Evolutionary conservation across 2,329 filamentous ascomycete genomes (phyloP).

Genomic region (Calonectria leucothoes): DNA sequence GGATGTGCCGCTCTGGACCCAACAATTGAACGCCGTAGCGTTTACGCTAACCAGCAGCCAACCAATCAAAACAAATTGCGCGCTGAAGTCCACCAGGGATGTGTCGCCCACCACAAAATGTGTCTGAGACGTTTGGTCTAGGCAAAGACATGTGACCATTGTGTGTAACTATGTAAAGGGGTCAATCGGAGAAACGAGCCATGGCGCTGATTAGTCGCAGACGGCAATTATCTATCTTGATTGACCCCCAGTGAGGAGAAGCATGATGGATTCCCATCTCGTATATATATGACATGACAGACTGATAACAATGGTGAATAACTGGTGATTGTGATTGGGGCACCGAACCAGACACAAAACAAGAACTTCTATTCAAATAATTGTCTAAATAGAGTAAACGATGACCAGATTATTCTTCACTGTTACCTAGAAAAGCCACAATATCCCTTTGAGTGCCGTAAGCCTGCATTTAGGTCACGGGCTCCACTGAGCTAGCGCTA

Average conservation of each 20-base stretch:
- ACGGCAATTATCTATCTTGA: background rate
- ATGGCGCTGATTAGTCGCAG: background rate
- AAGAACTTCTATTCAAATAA: background rate
- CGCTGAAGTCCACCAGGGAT: background rate
- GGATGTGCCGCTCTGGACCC: background rate
- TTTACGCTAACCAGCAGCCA: background rate
- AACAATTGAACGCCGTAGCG: background rate
- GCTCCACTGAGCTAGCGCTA: too few relatives aligned
- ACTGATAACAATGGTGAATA: background rate
- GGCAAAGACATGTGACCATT: background rate
- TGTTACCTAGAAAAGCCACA: background rate
- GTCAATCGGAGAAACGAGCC: background rate
- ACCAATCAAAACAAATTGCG: constrained; percentile 2
- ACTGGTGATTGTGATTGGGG: background rate
- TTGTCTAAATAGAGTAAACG: background rate
- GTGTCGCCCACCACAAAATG: too few relatives aligned
- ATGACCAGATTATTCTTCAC: background rate
- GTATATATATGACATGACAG: too few relatives aligned
- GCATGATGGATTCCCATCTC: too few relatives aligned
- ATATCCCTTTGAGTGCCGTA: too few relatives aligned
- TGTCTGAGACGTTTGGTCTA: background rate
- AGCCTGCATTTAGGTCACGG: too few relatives aligned
- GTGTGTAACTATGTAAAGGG: background rate
- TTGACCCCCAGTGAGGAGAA: background rate
- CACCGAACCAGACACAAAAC: background rate